These are phyloP conservation scores for Fusarium staphyleae DNA, from an alignment of 2,329 filamentous ascomycete species.

Conservation along the genomic window DNA sequence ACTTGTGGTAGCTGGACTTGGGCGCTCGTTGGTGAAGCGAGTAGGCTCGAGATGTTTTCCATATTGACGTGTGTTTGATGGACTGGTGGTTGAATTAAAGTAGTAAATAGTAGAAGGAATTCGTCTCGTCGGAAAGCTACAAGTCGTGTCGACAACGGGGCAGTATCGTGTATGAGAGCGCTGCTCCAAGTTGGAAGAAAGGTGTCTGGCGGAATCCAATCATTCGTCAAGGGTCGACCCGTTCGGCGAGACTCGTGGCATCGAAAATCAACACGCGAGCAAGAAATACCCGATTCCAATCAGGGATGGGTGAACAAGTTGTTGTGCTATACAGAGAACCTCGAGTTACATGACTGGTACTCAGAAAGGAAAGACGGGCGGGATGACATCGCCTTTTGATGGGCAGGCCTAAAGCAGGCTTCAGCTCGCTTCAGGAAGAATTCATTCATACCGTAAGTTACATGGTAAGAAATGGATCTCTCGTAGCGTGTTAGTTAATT, in stretches of 20 bases:
- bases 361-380: conserved; percentile 12
- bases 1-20: conserved; percentile 36
- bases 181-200: conserved; percentile 23
- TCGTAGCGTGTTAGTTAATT: neutral
- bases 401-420: neutral
- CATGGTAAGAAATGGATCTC: no score
- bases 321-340: conserved; percentile 2
- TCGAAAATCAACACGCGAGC: conserved; percentile 8
- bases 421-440: conserved; percentile 10
- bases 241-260: conserved; percentile 20
- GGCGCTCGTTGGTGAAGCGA: conserved; percentile 21
- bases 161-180: conserved; percentile 25
- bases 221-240: conserved; percentile 12
- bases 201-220: conserved; percentile 14
- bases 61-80: conserved; percentile 14
- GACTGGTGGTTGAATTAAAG: neutral
- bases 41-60: conserved; percentile 33
- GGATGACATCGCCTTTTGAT: conserved; percentile 25
- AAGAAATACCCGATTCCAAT: conserved; percentile 19
- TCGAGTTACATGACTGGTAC: neutral
- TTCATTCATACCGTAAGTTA: no score
- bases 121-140: conserved; percentile 8
- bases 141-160: conserved; percentile 16
- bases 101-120: neutral
- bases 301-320: neutral